Evolutionary conservation across 1,284 basidiomycete species (phyloP), one percentile per base, ranked within the genome.

Genomic region (Leccinum solheimii): DNA sequence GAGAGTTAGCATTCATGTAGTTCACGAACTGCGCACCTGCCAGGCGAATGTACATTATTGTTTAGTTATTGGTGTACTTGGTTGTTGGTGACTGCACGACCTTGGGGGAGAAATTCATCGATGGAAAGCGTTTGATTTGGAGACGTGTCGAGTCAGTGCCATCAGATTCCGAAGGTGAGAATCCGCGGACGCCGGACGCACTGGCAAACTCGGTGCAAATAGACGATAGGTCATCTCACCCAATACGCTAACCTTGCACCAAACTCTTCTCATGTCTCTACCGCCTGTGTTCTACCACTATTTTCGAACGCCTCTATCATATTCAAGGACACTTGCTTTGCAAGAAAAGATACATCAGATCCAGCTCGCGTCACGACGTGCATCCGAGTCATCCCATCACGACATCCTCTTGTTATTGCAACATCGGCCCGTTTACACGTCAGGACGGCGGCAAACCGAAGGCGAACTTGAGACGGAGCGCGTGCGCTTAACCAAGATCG

Each of bases 391-490:
- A 5, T 67, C 75, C 1, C 85, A 90, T 72, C 81, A 83, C 60
- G 91, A 92, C 68, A 70, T 91, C 57, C 79, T 92, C 16, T 81
- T 92, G 16, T 79, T 93, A 54, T 81, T 92, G 49, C 80, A 99
- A 76, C 97, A 99, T 69, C 84, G 90, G 9, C 97, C 97, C 5
- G 96, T 97, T 1, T 99, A 95, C 77, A 99, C 97, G 3, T 86
- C 91, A 9, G 97, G 97, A 4, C 85, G 95, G 30, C 83, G 97
- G 11, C 94, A 97, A 74, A 82, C 82, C 40, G 81, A 86, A 56
- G 80, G 83, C n/a, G 82, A 85, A 50, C 77, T 88, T 11, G 79
- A 83, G 48, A 77, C 79, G 45, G 94, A 97, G 70, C 85, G 87
- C 40, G 72, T 76, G 43, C 86, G 92, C 55, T 80, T 97, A 30